Percentiles rank a stretch among this genome's conserved stretches.
Conservation (phyloP, 1,139 yeast species). For the Lodderomyces parapsilosis region DNA sequence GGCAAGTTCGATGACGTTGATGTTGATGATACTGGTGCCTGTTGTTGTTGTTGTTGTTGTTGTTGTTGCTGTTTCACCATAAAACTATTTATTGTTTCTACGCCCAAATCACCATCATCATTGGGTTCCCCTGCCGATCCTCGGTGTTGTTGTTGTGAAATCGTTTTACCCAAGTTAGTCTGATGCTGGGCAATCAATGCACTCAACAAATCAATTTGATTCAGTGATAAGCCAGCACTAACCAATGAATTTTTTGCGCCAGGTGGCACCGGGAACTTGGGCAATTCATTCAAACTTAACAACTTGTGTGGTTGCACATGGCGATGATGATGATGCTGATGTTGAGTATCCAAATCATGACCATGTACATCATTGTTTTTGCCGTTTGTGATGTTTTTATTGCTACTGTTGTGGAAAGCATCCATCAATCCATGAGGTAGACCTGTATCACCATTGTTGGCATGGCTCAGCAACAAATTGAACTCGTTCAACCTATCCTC, state of each 20-base stretch:
- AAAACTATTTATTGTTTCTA: not conserved
- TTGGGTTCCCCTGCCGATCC: conserved; percentile 10
- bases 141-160: conserved; percentile 16
- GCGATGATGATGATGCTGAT: too few relatives aligned
- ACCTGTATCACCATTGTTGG: not conserved
- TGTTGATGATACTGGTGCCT: conserved; percentile 7
- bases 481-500: not conserved
- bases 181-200: conserved; percentile 74
- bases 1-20: conserved; percentile 10
- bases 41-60: conserved; percentile 4
- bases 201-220: conserved; percentile 69
- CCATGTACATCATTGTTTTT: not conserved
- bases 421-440: not conserved
- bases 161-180: conserved; percentile 25
- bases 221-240: conserved; percentile 63
- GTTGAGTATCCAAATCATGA: not conserved
- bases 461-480: not conserved
- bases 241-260: conserved; percentile 64
- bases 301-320: conserved; percentile 6
- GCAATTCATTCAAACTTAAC: conserved; percentile 29
- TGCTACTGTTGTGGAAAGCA: not conserved
- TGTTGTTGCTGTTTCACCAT: conserved; percentile 13
- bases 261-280: conserved; percentile 67
- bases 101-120: conserved; percentile 1
- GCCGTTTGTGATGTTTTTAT: not conserved